Base-by-base conservation (phyloP, 164 flowering plant genomes). In the Pachysandra terminalis region DNA sequence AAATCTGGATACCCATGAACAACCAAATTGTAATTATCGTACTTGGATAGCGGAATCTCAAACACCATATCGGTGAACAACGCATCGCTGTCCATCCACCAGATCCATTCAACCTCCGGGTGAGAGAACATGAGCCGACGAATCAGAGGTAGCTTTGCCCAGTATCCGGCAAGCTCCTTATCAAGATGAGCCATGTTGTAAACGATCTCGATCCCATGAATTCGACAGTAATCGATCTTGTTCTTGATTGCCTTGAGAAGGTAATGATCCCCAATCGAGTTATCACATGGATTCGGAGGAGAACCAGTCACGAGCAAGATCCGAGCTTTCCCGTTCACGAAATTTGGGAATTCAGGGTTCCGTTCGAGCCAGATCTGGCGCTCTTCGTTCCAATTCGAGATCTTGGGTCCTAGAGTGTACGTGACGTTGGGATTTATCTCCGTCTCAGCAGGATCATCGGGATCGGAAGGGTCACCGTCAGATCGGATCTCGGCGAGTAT, bases 81-180 rank as follows among this genome's bases (percentile, higher is more conserved):
- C 0, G 98, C 98, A 81, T 94, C 98, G 71, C 97, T 91, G 63
- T 94, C 98, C 91, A 94, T 88, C 98, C 98, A 93, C 98, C 98
- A 90, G 66, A 93, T 83, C 97, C 98, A 93, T 77, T 93, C 97
- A 0, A 89, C 85, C 37, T 93, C 97, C 0, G 98, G 98, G 60
- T 94, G 97, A 0, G 90, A 84, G 60, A 94, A 66, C 95, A 94
- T 90, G 63, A 91, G 68, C 63, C 83, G 69, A 64, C 97, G 71
- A 58, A 94, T 72, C 88, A 91, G 67, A 0, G 96, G 97, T 61
- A 94, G 71, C 69, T 94, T 94, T 2, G 97, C 93, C 98, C 97
- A 94, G 68, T 87, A 89, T n/a, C 96, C 94, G 5, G 96, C 85
- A 23, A 93, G 81, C 75, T 91, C 96, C 73, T 73, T 84, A 75